A percentile compares a stretch with the other conserved stretches of the same genome.
phyloP scores from a whole-genome alignment of 163 green algal species.

The Coccomyxa subellipsoidea region DNA sequence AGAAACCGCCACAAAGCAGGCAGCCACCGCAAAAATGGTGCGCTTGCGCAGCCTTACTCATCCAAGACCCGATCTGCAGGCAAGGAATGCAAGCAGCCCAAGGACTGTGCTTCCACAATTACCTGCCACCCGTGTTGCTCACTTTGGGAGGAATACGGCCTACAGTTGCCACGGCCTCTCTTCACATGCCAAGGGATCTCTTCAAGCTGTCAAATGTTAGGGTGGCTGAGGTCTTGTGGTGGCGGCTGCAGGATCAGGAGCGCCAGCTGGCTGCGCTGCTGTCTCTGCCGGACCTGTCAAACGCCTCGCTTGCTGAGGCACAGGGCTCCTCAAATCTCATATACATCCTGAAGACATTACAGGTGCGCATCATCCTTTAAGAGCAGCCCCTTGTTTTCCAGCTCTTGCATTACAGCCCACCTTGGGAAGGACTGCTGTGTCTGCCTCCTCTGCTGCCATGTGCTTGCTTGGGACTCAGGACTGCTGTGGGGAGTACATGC shows the following conservation, averaged over 20 bases:
- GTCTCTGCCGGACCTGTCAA: not conserved
- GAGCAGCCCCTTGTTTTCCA: not conserved
- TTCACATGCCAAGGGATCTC: no score
- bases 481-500: no score
- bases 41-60: no score
- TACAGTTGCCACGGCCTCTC: no score
- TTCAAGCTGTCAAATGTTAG: not conserved
- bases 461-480: not conserved
- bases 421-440: no score
- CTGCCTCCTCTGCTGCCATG: no score
- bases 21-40: not conserved
- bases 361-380: not conserved
- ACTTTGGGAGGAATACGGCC: no score
- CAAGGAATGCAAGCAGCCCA: no score
- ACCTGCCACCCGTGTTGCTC: no score
- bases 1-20: not conserved
- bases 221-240: no score
- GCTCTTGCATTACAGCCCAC: not conserved
- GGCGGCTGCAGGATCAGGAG: not conserved
- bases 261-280: not conserved
- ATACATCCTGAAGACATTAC: not conserved
- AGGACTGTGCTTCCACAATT: no score
- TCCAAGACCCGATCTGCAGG: no score
- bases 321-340: constrained; percentile 2
- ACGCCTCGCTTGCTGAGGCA: not conserved